Conservation (phyloP, 495 filamentous ascomycete species). For the Daldinia caldariorum region DNA sequence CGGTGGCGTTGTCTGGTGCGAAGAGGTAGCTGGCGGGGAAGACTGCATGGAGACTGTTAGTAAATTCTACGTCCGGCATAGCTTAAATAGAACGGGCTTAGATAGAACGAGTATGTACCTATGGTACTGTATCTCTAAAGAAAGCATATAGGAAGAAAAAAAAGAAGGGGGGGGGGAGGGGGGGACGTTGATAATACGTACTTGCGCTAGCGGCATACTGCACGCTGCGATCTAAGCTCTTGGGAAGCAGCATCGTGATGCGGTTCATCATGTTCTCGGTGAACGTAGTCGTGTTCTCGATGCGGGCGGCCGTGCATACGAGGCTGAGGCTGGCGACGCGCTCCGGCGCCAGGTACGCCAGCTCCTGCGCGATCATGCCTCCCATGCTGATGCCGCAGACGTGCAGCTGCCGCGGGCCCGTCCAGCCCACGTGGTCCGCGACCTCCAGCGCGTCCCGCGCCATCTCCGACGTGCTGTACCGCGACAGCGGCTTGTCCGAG, state of each 20-base stretch:
- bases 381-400: slow-evolving; percentile 77
- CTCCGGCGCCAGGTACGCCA: slow-evolving; percentile 69
- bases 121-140: too few species aligned
- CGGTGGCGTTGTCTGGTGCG: slow-evolving; percentile 64
- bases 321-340: slow-evolving; percentile 73
- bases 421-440: slow-evolving; percentile 75
- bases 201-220: slow-evolving; percentile 27
- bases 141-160: too few species aligned
- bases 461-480: slow-evolving; percentile 80
- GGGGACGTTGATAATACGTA: too few species aligned
- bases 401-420: slow-evolving; percentile 63
- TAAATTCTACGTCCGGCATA: background rate
- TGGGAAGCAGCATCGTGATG: slow-evolving; percentile 74
- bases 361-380: slow-evolving; percentile 90
- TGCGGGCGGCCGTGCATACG: slow-evolving; percentile 74
- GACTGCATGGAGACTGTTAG: slow-evolving; percentile 50
- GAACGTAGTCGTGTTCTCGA: slow-evolving; percentile 68
- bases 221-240: slow-evolving; percentile 62
- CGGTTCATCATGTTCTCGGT: slow-evolving; percentile 73
- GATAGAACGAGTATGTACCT: background rate
- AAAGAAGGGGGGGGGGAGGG: too few species aligned
- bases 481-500: slow-evolving; percentile 75
- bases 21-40: slow-evolving; percentile 70
- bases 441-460: slow-evolving; percentile 76
- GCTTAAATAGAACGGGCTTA: background rate